Conservation (phyloP, 257 asterid genomes). For the Salvia hispanica region DNA sequence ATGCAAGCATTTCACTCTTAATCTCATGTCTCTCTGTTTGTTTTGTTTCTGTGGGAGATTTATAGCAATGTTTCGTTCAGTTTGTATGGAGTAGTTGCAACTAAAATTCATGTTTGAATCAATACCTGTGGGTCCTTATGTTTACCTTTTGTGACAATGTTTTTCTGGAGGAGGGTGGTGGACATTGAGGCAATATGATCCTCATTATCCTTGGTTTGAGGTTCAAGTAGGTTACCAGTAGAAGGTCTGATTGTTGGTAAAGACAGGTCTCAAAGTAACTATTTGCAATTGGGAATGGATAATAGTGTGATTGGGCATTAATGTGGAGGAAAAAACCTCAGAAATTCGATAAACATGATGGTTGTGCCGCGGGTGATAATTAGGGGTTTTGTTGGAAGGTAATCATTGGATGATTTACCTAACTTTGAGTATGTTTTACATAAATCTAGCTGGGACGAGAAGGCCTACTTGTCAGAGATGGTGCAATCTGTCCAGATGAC, state of each 20-base stretch:
- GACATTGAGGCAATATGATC: background rate
- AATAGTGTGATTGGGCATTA: background rate
- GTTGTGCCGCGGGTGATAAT: background rate
- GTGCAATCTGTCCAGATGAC: too few relatives aligned
- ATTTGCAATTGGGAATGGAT: background rate
- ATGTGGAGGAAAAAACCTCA: background rate
- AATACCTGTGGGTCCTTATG: background rate
- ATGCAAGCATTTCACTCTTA: slow-evolving; percentile 13
- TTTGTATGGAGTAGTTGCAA: slow-evolving; percentile 5
- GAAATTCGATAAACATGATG: background rate
- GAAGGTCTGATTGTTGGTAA: background rate
- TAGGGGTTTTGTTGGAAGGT: too few relatives aligned
- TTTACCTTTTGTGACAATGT: background rate
- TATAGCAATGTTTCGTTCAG: background rate
- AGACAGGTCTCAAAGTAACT: background rate
- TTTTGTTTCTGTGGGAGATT: background rate
- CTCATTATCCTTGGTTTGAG: background rate
- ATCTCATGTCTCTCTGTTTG: background rate
- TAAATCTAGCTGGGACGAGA: too few relatives aligned
- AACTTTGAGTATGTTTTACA: too few relatives aligned
- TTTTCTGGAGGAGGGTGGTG: background rate
- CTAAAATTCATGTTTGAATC: background rate
- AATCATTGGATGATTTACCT: too few relatives aligned
- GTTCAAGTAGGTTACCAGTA: background rate
- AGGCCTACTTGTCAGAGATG: too few relatives aligned